Evolutionary conservation across 2,329 filamentous ascomycete genomes (phyloP).

Genomic region (Claviceps lovelessii): DNA sequence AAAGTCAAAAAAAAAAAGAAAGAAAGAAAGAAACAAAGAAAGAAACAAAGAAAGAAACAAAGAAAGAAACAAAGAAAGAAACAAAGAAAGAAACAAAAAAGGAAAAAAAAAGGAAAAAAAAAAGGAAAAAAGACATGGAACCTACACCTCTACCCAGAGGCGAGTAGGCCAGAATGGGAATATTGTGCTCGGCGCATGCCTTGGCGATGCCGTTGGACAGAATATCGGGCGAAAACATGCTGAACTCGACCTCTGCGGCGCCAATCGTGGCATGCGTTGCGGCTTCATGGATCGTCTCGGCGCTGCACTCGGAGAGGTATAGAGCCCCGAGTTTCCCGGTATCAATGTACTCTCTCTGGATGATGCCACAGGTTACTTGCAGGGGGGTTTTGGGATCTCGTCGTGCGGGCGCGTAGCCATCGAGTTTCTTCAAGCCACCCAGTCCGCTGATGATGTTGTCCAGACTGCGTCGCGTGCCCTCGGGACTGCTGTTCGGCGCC

Average conservation of each 20-base stretch:
- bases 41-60: too few species aligned
- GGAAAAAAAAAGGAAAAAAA: not conserved
- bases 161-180: constrained; percentile 59
- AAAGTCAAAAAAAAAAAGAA: too few species aligned
- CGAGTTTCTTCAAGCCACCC: constrained; percentile 43
- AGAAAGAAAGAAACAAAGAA: too few species aligned
- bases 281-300: constrained; percentile 33
- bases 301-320: constrained; percentile 36
- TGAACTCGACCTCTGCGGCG: constrained; percentile 40
- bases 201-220: constrained; percentile 36
- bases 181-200: constrained; percentile 46
- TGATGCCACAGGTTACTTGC: constrained; percentile 11
- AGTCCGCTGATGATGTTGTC: constrained; percentile 39
- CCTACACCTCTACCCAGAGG: constrained; percentile 5
- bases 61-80: too few species aligned
- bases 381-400: constrained; percentile 36
- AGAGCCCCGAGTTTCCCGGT: constrained; percentile 37
- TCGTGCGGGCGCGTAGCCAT: constrained; percentile 45
- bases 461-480: constrained; percentile 40
- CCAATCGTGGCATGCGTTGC: constrained; percentile 29
- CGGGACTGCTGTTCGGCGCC: constrained; percentile 36
- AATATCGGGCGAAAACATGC: constrained; percentile 33
- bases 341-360: constrained; percentile 35
- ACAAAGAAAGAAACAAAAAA: too few species aligned
- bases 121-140: not conserved